Evolutionary conservation across 495 filamentous ascomycete genomes (phyloP), one percentile per base, ranked within the genome.

Genomic region (Chlorociboria aeruginascens): DNA sequence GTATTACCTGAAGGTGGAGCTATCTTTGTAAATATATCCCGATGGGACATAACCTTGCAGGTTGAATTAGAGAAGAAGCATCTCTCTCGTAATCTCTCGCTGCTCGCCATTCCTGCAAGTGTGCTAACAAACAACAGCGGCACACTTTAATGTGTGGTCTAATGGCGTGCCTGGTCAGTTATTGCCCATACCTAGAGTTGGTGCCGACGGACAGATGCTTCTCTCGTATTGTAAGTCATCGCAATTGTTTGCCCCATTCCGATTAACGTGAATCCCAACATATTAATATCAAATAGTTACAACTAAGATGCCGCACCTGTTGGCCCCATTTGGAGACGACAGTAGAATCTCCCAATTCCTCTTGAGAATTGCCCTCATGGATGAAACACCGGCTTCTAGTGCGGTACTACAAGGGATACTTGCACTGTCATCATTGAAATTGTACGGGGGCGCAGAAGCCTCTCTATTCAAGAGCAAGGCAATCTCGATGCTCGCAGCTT

Each of bases 321-420:
- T 40, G 25, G 37, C 37, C n/a, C 37, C 37, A 40, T 40, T 40
- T 14, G 37, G 37, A 13, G 37, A 20, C n/a, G 25, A 40, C n/a
- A 20, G 37, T 16, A 20, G 25, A 20, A 40, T 40, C 37, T 16
- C 51, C 45, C 28, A 37, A 4, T 32, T 58, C 10, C 36, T 58
- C 7, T 17, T 58, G 17, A 45, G 45, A 12, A 55, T 58, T 48
- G 50, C 55, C 1, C 33, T 58, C 11, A 41, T 41, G 12, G 52
- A 52, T 41, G 52, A 58, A 8, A 37, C 17, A 16, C 44, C 49
- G 12, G 37, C 55, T 1, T 43, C 55, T 28, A 17, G 45, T 28
- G 55, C 55, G 2, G 48, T 49, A 3, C 44, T 52, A 1, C 52
- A 58, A 30, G 55, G 51, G 39, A 40, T 58, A 12, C 48, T 49